Evolutionary conservation across 768 basidiomycete species (phyloP).

Genomic region (Amanita molliuscula): DNA sequence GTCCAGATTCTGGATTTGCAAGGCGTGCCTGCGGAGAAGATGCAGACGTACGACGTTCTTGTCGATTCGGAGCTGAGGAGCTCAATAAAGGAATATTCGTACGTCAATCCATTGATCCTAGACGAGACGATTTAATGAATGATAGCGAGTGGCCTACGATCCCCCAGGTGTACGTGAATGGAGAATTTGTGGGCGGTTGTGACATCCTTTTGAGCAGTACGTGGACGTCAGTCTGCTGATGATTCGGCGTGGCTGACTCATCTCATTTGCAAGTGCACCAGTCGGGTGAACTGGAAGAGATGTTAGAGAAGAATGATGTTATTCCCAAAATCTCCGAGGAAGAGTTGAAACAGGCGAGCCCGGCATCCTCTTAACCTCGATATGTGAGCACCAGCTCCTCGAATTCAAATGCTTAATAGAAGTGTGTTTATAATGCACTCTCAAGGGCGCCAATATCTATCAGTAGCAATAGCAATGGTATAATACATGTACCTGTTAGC

Average conservation of each 20-base stretch:
- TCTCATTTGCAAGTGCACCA: slow-evolving; percentile 70
- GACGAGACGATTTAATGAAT: background rate
- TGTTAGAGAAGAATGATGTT: slow-evolving; percentile 63
- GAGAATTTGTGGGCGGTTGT: slow-evolving; percentile 95
- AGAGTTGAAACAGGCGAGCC: slow-evolving; percentile 8
- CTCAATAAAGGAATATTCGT: slow-evolving; percentile 97
- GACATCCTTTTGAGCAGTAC: slow-evolving; percentile 87
- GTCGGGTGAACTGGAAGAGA: slow-evolving; percentile 81
- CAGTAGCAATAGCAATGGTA: no score
- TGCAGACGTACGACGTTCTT: slow-evolving; percentile 86
- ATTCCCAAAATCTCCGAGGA: slow-evolving; percentile 39
- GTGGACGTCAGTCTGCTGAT: slow-evolving; percentile 21
- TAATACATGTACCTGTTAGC: no score
- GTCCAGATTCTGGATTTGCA: slow-evolving; percentile 84
- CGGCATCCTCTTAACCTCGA: background rate
- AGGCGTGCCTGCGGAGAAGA: slow-evolving; percentile 67
- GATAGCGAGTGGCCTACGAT: slow-evolving; percentile 95
- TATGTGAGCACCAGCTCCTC: no score
- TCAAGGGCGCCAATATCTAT: no score
- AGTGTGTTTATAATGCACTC: no score
- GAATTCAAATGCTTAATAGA: no score
- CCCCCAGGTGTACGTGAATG: slow-evolving; percentile 89
- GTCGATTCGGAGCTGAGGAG: slow-evolving; percentile 74
- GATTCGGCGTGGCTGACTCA: slow-evolving; percentile 1
- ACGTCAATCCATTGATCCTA: slow-evolving; percentile 22